Evolutionary conservation across 192 early-diverging fungal species (phyloP), one percentile per base, ranked within the genome.

Genomic region (Haplosporangium gracile): DNA sequence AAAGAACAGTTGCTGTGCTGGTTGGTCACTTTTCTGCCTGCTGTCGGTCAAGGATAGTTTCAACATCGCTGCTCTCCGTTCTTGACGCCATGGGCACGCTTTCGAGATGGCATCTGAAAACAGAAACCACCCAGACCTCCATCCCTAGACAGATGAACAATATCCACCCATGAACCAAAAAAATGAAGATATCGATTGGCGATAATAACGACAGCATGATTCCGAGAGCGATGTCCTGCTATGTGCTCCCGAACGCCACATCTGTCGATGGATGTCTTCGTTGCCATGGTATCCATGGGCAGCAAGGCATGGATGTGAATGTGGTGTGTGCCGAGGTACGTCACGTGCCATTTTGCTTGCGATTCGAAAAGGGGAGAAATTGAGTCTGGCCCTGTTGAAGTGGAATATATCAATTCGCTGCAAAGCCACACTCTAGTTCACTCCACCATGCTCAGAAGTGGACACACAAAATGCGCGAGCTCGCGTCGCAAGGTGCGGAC

Each of bases 301-400:
- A 22, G 16, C 16, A 9, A 57, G 7, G 60, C 60, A 65, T 38
- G 9, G 38, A 24, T 32, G 53, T 74, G 72, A 42, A 74, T 80
- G 45, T 38, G 2, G 20, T 16, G 39, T 68, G 42, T 26, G 15
- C 18, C 47, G 53, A 75, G 49, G 32, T 36, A 32, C 47, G 47
- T 81, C 80, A 81, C 80, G 80, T 81, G 80, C 80, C 80, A 81
- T 81, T 81, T 81, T 81, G 80, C 72, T 74, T 81, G 71, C 72
- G 60, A 81, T 81, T 81, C 73, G 80, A 79, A 81, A 81, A 81
- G 80, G 80, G 75, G 75, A 57, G 80, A 81, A 65, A 69, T 74
- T 57, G 40, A 70, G 40, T 16, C 26, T 9, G 16, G 42, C 13
- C 32, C 42, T 15, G 60, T 18, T 49, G 7, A 75, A 74, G 74